Base-by-base conservation (phyloP, 257 asterid species). In the Salvia hispanica region DNA sequence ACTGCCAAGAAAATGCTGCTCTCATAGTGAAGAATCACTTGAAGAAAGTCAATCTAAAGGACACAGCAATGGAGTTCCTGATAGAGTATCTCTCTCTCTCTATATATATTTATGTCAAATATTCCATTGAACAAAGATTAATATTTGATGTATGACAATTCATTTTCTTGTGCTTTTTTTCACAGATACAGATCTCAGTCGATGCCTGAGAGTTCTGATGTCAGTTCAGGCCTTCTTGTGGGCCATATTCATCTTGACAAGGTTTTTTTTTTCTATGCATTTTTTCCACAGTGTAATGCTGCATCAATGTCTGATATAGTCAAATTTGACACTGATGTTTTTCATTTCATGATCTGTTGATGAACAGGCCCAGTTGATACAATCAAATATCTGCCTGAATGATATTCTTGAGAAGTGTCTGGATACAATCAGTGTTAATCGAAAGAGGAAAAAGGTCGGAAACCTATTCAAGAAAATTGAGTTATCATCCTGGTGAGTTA, bases 191-290 rank as follows among this genome's bases (percentile, higher is more conserved):
- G 76, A 71, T 79, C 76, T 62, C 77, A 82, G 64, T 67, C 67
- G 58, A 58, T 48, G 60, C 72, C 57, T 34, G 92, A 74, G 59
- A 73, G 67, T 82, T 40, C 60, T 76, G 90, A 78, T 68, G 63
- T 59, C 56, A 84, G 66, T 71, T 58, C 82, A 2, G 90, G 88
- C 62, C 95, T 87, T 80, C 96, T 91, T 80, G 91, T 91, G 58
- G 99, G 97, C 37, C 99, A 94, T 72, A 76, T 94, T 72, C 97
- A 83, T 80, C 86, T 94, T 80, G 73, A 85, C 84, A 85, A 88
- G 99, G 99, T 89, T 16, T 25, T 18, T 25, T 18, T 25, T 59
- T 66, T 65, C 36, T 33, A 8, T 13, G 39, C 28, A 34, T 13
- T 36, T 58, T n/a, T 36, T 34, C 7, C 16, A 67, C 34, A 67